Base-by-base conservation (phyloP, 345 rosid genomes). In the Eucalyptus polybractea region DNA sequence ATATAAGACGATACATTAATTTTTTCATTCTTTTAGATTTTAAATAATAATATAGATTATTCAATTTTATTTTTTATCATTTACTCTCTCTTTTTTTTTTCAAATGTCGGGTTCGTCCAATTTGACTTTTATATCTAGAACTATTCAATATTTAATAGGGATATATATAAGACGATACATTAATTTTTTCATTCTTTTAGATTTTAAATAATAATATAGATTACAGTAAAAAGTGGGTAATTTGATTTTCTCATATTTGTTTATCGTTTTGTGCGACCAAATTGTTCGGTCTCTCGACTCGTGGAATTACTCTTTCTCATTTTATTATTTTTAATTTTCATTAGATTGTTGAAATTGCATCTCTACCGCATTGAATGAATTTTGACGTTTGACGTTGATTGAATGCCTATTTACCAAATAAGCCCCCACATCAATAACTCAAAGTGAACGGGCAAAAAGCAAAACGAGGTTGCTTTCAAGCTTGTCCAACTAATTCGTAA, bases 221-320 rank as follows among this genome's bases (percentile, higher is more conserved):
- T 69, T 31, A 2, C 1, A 5, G 2, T 0, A 3, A 1, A 69
- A 69, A 0, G 24, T 33, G 7, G 4, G 3, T 33, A 33, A 69
- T 69, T 33, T 33, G 24, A 17, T 8, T 60, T 60, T 69, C 7
- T 69, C 13, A 3, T 0, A 0, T n/a, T 67, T 69, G 0, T 10
- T 31, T 69, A 4, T 31, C 2, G 0, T 69, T 69, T 17, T 69
- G 4, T 69, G 22, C 3, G 2, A 40, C 33, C 33, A 33, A 3
- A 33, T 33, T 33, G 33, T 33, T 33, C 33, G 33, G 33, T 33
- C 33, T 33, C 33, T 33, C 33, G 40, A 40, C 40, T 40, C 4
- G 33, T 33, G 76, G 1, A 13, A 65, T 13, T n/a, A n/a, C 10
- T 0, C 42, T 33, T 33, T 69, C 0, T 33, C 5, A 37, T 0